These are phyloP conservation scores for Narthecium ossifragum DNA, from an alignment of 106 monocot genomes.

Conservation along the genomic window DNA sequence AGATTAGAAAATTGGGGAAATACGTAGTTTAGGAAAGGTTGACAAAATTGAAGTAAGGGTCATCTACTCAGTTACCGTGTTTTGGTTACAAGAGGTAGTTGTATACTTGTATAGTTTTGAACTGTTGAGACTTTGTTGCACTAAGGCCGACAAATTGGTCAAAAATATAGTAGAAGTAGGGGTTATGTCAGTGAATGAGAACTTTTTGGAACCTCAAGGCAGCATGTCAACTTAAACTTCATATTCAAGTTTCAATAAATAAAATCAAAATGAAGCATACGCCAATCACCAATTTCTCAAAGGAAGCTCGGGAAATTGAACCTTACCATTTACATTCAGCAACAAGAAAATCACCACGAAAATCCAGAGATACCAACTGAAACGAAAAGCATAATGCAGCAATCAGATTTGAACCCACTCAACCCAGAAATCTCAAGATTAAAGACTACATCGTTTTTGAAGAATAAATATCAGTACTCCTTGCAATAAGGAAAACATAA, in stretches of 20 bases:
- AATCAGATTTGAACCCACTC: no score
- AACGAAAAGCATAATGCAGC: background rate
- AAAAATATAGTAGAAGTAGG: no score
- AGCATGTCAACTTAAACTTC: no score
- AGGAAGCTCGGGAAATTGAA: background rate
- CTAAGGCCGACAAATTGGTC: no score
- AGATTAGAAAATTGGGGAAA: no score
- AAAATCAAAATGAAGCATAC: background rate
- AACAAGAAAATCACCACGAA: conserved; percentile 32
- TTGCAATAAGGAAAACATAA: background rate
- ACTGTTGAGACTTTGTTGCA: no score
- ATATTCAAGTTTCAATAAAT: background rate
- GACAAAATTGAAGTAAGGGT: no score
- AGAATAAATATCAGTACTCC: background rate
- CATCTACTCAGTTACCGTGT: no score
- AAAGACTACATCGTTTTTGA: conserved; percentile 1
- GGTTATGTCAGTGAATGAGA: no score
- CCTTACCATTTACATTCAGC: conserved; percentile 34
- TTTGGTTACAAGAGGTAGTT: no score
- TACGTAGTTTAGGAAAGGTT: background rate
- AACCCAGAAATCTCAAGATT: background rate
- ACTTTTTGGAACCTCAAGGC: no score
- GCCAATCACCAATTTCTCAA: background rate
- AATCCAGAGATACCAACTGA: conserved; percentile 41
- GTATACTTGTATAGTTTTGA: no score